phyloP scores from a whole-genome alignment of 2,329 filamentous ascomycete species.

The Aspergillus pseudotamarii region DNA sequence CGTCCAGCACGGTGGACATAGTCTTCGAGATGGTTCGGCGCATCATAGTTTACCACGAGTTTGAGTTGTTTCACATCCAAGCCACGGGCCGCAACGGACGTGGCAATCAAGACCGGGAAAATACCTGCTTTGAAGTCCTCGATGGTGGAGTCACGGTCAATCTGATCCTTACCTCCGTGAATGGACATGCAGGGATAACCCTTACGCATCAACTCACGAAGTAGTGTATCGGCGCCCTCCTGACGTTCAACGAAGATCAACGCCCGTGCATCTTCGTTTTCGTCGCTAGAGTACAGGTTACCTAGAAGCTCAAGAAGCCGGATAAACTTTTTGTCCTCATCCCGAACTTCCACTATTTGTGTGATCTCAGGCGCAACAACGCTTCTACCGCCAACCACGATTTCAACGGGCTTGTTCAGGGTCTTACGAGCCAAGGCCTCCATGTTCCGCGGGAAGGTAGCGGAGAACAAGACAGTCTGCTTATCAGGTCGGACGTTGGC shows the following conservation, averaged over 20 bases:
- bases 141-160: constrained; percentile 90
- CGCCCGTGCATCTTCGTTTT: constrained; percentile 85
- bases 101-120: constrained; percentile 87
- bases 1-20: constrained; percentile 94
- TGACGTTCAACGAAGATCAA: constrained; percentile 92
- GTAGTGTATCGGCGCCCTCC: constrained; percentile 80
- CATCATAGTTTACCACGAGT: constrained; percentile 93
- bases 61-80: constrained; percentile 96
- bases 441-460: constrained; percentile 93
- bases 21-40: constrained; percentile 91
- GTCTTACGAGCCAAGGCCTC: constrained; percentile 88
- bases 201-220: constrained; percentile 78
- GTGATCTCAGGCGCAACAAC: constrained; percentile 73
- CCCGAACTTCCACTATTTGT: constrained; percentile 85
- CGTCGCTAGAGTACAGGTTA: constrained; percentile 70
- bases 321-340: constrained; percentile 80
- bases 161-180: constrained; percentile 90
- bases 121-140: constrained; percentile 91
- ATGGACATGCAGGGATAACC: constrained; percentile 92
- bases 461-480: constrained; percentile 94
- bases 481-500: constrained; percentile 87
- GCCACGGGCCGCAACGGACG: constrained; percentile 91
- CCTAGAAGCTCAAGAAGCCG: constrained; percentile 85
- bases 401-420: constrained; percentile 81
- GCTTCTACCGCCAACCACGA: constrained; percentile 84